Base-by-base conservation (phyloP, 169 alveolate species). In the Plasmodium gallinaceum region DNA sequence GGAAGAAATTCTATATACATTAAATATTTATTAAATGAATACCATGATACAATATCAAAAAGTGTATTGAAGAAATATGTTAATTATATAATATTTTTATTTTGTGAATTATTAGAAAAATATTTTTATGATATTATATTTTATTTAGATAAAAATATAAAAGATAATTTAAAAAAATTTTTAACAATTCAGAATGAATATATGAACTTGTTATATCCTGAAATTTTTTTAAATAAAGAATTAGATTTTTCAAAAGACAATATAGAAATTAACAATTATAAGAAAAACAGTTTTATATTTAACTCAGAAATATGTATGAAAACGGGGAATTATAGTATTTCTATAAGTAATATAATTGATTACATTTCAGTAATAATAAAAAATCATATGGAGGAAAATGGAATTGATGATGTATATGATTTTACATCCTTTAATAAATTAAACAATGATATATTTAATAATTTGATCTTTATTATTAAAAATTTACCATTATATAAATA, bases 91-190 rank as follows among this genome's bases (percentile, higher is more conserved):
- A 64, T 78, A 14, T 78, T 64, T 78, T 57, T 78, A 10, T 78
- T 78, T 58, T 78, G 80, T 57, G 89, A 78, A 57, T 48, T 78
- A 51, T 37, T 78, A 37, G 75, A 66, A 3, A 78, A 78, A 43
- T 78, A 78, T 52, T 78, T 78, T 78, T 78, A 78, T 57, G 89
- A 78, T 69, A 32, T 64, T 16, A 78, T 78, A 78, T 78, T 65
- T 78, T 62, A 64, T 42, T 78, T 78, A 65, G 89, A 78, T 45
- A 42, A 66, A 51, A 65, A 78, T 64, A 62, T 78, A 24, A 48
- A 78, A 57, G 89, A 78, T 51, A 48, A 78, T 54, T 65, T 78
- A 58, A 45, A 52, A 65, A 37, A 32, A 5, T 78, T 68, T 22
- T 58, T 78, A 65, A 66, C 42, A 10, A 48, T 64, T 20, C 89